Evolutionary conservation across 2,329 filamentous ascomycete genomes (phyloP).

Genomic region (Cytospora chrysosperma): DNA sequence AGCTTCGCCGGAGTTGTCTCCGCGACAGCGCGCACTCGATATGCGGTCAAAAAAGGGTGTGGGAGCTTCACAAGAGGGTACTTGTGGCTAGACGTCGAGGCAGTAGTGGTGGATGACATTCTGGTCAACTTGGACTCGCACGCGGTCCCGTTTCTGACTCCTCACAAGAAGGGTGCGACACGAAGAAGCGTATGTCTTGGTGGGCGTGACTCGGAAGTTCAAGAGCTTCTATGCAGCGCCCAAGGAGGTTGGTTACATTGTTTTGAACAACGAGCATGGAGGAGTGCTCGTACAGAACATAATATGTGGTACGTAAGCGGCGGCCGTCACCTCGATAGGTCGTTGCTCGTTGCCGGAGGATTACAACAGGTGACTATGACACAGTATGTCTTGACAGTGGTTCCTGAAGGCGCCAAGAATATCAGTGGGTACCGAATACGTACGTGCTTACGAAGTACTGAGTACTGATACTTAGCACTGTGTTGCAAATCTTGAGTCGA

Average conservation of each 20-base stretch:
- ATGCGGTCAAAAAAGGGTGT: constrained; percentile 46
- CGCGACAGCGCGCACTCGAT: constrained; percentile 35
- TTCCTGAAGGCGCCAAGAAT: no score
- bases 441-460: no score
- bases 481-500: no score
- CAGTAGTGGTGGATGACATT: constrained; percentile 26
- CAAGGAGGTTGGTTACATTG: background rate
- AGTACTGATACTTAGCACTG: no score
- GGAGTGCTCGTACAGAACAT: background rate
- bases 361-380: no score
- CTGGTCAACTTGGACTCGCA: background rate
- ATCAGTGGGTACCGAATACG: no score
- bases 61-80: constrained; percentile 44
- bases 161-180: background rate
- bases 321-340: background rate
- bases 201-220: background rate
- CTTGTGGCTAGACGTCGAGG: constrained; percentile 5
- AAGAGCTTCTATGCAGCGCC: background rate
- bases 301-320: background rate
- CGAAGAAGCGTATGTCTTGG: background rate
- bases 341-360: no score
- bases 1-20: constrained; percentile 28
- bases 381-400: no score
- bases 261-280: background rate
- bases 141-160: background rate